phyloP scores from a whole-genome alignment of 2,329 filamentous ascomycete species.

The Ustilaginoidea virens region DNA sequence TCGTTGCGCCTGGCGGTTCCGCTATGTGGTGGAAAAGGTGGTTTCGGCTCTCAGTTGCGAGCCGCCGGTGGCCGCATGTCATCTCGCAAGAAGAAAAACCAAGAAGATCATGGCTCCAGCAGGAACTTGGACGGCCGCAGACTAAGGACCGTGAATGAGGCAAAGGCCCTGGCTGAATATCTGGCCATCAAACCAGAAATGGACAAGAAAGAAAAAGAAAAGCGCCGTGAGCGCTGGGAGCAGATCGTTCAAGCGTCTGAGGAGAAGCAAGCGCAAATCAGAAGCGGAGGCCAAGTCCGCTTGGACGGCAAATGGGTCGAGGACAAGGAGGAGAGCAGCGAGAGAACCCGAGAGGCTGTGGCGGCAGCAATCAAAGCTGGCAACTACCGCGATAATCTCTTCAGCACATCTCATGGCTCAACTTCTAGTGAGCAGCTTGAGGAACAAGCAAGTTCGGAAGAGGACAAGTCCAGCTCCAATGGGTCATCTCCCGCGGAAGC shows the following conservation, averaged over 20 bases:
- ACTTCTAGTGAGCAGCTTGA: constrained; percentile 20
- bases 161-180: constrained; percentile 89
- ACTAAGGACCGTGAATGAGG: constrained; percentile 82
- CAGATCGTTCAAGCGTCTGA: constrained; percentile 77
- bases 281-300: constrained; percentile 52
- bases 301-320: constrained; percentile 91
- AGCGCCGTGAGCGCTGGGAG: constrained; percentile 71
- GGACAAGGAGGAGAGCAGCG: constrained; percentile 77
- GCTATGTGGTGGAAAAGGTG: constrained; percentile 86
- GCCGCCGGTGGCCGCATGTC: constrained; percentile 98
- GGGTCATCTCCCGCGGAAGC: constrained; percentile 34
- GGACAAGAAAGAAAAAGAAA: constrained; percentile 87
- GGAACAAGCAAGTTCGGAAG: constrained; percentile 15
- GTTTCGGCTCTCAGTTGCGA: constrained; percentile 92
- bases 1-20: constrained; percentile 67
- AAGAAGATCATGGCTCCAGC: constrained; percentile 78
- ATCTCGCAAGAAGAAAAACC: constrained; percentile 73
- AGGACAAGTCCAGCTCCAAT: constrained; percentile 25
- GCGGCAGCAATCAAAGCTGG: constrained; percentile 52
- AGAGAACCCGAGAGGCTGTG: constrained; percentile 67
- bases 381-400: constrained; percentile 43
- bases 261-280: constrained; percentile 67
- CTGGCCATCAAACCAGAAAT: constrained; percentile 92
- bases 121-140: constrained; percentile 85
- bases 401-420: constrained; percentile 35